Evolutionary conservation across 495 filamentous ascomycete genomes (phyloP), one percentile per base, ranked within the genome.

Genomic region (Penicillium canariense): DNA sequence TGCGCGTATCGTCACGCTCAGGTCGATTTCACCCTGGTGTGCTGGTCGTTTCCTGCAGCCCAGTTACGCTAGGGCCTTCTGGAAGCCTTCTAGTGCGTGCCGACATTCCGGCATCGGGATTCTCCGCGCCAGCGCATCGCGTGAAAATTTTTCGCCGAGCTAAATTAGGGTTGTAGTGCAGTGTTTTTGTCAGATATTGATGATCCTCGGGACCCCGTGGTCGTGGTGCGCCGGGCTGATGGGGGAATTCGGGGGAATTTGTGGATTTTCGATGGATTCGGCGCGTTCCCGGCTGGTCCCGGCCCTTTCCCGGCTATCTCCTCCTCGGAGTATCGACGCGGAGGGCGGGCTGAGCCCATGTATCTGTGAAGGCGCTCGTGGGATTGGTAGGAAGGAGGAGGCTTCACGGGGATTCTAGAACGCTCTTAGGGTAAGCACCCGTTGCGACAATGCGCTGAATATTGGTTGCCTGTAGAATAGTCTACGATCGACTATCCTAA

Each of bases 61-160:
- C 27, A 53, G 40, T 34, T 46, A 42, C 51, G 43, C 43, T 48
- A 54, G 39, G 38, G 25, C 36, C 27, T 59, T 60, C 48, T 55
- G 44, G 46, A 55, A 60, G 30, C 58, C 58, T 60, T 60, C 58
- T 60, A 60, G 53, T 32, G 52, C 14, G n/a, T 36, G 28, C 57
- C 52, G 52, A 50, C 36, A 53, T 45, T 15, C 43, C 49, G 53
- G 58, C 58, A 60, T 48, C 53, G 58, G 58, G 43, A 55, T 56
- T 56, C 43, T 56, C 58, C 58, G 58, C 34, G 40, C 22, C 7
- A 7, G n/a, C 14, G 1, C 23, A 26, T 14, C 14, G 1, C 2
- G 23, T 28, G 30, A 46, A 46, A 46, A 31, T 3, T 31, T 46
- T 46, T 43, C 18, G 11, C 7, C 14, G 10, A 23, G 38, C 38